phyloP scores from a whole-genome alignment of 2,329 filamentous ascomycete species.

The Stemphylium beticola region DNA sequence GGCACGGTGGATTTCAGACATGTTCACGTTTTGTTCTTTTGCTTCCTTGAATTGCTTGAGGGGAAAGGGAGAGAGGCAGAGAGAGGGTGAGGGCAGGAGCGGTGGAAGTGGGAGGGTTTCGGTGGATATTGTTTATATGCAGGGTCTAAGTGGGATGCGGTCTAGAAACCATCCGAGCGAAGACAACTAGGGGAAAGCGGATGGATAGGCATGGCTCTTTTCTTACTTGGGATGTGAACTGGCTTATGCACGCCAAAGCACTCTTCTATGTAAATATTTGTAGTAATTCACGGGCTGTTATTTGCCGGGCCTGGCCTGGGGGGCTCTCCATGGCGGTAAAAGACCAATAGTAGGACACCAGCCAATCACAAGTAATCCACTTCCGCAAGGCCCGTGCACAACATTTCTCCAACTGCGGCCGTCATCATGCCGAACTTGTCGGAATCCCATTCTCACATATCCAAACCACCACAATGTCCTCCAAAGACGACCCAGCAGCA shows the following conservation, averaged over 20 bases:
- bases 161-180: constrained; percentile 8
- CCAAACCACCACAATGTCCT: constrained; percentile 28
- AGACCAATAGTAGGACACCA: constrained; percentile 2
- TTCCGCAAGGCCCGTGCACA: constrained; percentile 30
- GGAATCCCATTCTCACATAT: constrained; percentile 6
- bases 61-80: background rate
- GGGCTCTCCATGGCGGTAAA: constrained; percentile 22
- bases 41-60: background rate
- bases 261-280: background rate
- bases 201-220: background rate
- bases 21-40: constrained; percentile 28
- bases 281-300: background rate
- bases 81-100: constrained; percentile 8
- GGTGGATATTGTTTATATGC: constrained; percentile 40
- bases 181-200: background rate
- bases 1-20: constrained; percentile 76
- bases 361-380: constrained; percentile 27
- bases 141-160: constrained; percentile 28
- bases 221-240: background rate
- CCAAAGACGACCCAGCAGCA: constrained; percentile 43
- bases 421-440: constrained; percentile 24
- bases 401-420: constrained; percentile 29
- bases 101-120: constrained; percentile 17
- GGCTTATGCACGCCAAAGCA: background rate
- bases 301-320: background rate